Conservation (phyloP, 441 rosid species). For the Populus hybrid region DNA sequence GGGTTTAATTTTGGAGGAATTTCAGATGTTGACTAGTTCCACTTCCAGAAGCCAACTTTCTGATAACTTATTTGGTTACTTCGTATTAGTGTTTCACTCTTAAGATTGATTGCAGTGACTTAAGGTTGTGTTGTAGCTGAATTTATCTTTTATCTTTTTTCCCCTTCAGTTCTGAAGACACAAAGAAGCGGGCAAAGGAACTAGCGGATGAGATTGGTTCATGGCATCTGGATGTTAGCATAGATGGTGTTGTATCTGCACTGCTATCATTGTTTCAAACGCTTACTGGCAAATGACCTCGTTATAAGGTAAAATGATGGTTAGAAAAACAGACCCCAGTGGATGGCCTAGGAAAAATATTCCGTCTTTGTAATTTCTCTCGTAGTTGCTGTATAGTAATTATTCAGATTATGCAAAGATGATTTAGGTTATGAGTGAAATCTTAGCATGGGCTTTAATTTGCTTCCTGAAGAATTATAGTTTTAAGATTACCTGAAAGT, state of each 20-base stretch:
- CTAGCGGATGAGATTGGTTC: conserved; percentile 93
- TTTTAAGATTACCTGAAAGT: neutral
- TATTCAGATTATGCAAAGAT: neutral
- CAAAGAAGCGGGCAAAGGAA: conserved; percentile 71
- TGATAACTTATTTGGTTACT: neutral
- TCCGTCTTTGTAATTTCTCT: neutral
- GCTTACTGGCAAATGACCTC: conserved; percentile 82
- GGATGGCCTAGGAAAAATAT: neutral
- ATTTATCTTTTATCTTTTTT: neutral
- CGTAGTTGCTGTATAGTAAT: neutral
- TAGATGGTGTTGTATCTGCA: conserved; percentile 84
- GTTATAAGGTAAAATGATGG: conserved; percentile 58
- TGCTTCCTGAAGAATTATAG: neutral
- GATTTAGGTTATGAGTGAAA: neutral
- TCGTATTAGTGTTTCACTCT: neutral
- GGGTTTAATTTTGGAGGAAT: neutral
- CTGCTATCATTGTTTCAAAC: conserved; percentile 76
- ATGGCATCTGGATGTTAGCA: conserved; percentile 87
- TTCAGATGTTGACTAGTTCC: neutral
- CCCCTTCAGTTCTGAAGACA: conserved; percentile 67
- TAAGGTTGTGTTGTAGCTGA: neutral
- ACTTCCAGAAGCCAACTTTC: neutral
- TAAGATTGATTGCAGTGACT: conserved; percentile 4
- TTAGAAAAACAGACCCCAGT: neutral
- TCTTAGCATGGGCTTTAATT: neutral